A percentile compares a stretch with the other conserved stretches of the same genome.
Conservation (phyloP, 345 rosid species). For the Melaleuca quinquenervia region DNA sequence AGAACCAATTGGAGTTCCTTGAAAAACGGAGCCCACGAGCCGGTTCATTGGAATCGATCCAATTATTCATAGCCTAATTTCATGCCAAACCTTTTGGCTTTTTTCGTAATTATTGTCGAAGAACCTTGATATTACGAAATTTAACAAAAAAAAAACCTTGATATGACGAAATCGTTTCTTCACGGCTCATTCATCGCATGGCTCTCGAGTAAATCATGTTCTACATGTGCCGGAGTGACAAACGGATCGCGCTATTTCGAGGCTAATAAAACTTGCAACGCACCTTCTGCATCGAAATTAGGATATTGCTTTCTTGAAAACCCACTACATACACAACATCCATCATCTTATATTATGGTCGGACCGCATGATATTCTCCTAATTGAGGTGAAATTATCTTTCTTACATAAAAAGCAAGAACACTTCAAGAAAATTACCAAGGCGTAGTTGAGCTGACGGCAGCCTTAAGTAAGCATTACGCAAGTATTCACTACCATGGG, state of each 20-base stretch:
- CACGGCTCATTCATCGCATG: rapidly evolving
- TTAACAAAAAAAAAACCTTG: neutral
- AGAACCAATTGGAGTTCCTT: neutral
- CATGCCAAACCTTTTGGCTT: neutral
- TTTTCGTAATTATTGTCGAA: neutral
- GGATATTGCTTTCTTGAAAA: neutral
- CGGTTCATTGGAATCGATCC: no score
- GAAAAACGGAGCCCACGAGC: neutral
- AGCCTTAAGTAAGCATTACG: neutral
- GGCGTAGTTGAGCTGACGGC: neutral
- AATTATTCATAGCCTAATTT: no score
- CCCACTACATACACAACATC: neutral
- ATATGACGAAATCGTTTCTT: neutral
- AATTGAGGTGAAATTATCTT: neutral
- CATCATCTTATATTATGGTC: neutral
- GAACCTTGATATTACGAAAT: neutral
- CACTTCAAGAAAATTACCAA: neutral
- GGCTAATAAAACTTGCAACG: neutral
- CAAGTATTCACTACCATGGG: neutral
- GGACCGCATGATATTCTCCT: neutral
- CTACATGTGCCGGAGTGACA: neutral
- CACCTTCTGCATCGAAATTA: neutral
- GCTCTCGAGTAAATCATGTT: neutral
- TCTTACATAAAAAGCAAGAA: neutral
- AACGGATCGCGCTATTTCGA: neutral